These are phyloP conservation scores for Lignosus rhinocerotis DNA, from an alignment of 1,284 basidiomycete species.

Conservation along the genomic window DNA sequence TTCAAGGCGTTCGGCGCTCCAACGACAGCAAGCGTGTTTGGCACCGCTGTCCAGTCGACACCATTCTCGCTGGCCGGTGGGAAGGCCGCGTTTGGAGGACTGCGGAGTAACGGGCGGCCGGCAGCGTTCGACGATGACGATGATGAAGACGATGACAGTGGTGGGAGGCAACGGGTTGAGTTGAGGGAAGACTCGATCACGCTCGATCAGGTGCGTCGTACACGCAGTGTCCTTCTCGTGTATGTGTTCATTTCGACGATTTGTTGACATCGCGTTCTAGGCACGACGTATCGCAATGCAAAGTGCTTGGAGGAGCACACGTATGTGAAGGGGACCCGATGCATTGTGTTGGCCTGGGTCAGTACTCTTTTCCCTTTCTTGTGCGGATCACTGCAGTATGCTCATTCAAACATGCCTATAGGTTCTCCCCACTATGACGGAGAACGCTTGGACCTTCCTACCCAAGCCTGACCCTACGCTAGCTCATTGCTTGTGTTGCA, in stretches of 20 bases:
- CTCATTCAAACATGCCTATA: too few relatives aligned
- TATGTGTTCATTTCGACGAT: slow-evolving; percentile 7
- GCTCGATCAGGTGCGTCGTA: slow-evolving; percentile 74
- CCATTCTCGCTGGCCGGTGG: slow-evolving; percentile 80
- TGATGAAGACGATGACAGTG: slow-evolving; percentile 58
- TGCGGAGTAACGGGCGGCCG: slow-evolving; percentile 46
- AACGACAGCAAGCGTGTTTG: slow-evolving; percentile 72
- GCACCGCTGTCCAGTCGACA: slow-evolving; percentile 74
- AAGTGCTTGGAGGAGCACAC: slow-evolving; percentile 67
- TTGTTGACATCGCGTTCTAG: slow-evolving; percentile 32
- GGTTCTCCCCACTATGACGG: too few relatives aligned
- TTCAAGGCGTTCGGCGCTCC: slow-evolving; percentile 90
- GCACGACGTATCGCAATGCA: slow-evolving; percentile 73
- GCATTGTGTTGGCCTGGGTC: slow-evolving; percentile 15
- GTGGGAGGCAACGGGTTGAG: slow-evolving; percentile 70
- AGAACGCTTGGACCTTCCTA: neutral
- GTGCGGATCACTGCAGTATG: too few relatives aligned
- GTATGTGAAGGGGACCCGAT: slow-evolving; percentile 38
- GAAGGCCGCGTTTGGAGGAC: slow-evolving; percentile 77
- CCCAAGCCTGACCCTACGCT: neutral
- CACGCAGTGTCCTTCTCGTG: neutral
- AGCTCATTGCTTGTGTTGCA: too few relatives aligned
- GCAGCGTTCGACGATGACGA: slow-evolving; percentile 52
- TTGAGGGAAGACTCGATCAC: slow-evolving; percentile 82
- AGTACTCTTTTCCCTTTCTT: neutral